phyloP scores from a whole-genome alignment of 306 rosid species.

The Cucurbita maxima region DNA sequence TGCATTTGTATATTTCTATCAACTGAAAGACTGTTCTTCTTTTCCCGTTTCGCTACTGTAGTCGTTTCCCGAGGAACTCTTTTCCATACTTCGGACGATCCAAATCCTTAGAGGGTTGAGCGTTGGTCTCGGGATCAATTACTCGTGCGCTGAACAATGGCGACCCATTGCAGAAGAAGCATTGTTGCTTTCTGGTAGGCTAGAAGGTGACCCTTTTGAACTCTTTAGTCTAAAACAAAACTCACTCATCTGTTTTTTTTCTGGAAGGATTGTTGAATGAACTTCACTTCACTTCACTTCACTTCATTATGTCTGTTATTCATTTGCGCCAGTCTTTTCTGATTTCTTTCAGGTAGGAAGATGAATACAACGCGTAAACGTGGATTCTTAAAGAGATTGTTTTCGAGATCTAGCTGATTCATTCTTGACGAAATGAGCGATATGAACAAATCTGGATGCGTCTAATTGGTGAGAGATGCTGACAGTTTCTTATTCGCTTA shows the following conservation, averaged over 20 bases:
- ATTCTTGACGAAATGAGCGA: background rate
- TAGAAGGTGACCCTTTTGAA: constrained; percentile 34
- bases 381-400: background rate
- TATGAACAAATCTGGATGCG: background rate
- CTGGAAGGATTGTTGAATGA: background rate
- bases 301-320: background rate
- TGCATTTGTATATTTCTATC: background rate
- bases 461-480: background rate
- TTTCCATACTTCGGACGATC: constrained; percentile 85
- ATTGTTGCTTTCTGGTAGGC: constrained; percentile 48
- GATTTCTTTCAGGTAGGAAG: background rate
- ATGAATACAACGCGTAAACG: background rate
- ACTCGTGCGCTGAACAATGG: constrained; percentile 97
- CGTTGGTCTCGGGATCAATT: constrained; percentile 88
- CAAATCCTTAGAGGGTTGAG: constrained; percentile 92
- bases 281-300: background rate
- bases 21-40: background rate
- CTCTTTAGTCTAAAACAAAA: background rate
- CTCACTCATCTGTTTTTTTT: background rate
- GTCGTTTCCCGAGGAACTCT: constrained; percentile 92
- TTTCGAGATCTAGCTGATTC: background rate
- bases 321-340: background rate
- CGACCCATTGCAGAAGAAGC: constrained; percentile 90
- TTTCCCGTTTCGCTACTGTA: constrained; percentile 14
- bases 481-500: background rate